Evolutionary conservation across 1,139 yeast species (phyloP).

Genomic region (Suhomyces guaymorum): DNA sequence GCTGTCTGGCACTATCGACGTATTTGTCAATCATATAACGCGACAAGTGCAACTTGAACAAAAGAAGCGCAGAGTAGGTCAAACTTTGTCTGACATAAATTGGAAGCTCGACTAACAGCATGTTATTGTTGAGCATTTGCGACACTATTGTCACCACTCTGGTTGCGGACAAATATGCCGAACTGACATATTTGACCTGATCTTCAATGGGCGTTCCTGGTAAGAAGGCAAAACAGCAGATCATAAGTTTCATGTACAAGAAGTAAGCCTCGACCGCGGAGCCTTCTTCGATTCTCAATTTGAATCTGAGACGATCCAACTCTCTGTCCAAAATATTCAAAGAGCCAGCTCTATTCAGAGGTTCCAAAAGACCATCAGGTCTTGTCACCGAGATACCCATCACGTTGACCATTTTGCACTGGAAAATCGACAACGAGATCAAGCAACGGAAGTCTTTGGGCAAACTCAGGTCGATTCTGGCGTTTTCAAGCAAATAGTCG

Average conservation of each 20-base stretch:
- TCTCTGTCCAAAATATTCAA: slow-evolving; percentile 76
- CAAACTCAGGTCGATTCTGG: slow-evolving; percentile 63
- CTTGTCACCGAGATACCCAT: slow-evolving; percentile 89
- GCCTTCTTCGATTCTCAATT: slow-evolving; percentile 61
- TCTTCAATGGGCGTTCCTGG: slow-evolving; percentile 91
- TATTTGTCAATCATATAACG: slow-evolving; percentile 74
- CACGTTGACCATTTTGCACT: slow-evolving; percentile 76
- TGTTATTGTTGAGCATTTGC: slow-evolving; percentile 57
- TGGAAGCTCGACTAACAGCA: slow-evolving; percentile 79
- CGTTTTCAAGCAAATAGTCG: slow-evolving; percentile 79
- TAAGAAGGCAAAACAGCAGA: slow-evolving; percentile 86
- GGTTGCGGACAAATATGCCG: slow-evolving; percentile 81
- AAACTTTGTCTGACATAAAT: slow-evolving; percentile 85
- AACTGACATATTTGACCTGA: slow-evolving; percentile 80
- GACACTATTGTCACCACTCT: slow-evolving; percentile 78
- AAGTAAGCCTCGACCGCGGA: slow-evolving; percentile 75
- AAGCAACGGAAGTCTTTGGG: slow-evolving; percentile 76
- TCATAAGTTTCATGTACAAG: slow-evolving; percentile 74
- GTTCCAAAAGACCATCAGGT: slow-evolving; percentile 88
- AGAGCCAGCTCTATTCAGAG: slow-evolving; percentile 79
- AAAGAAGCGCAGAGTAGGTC: slow-evolving; percentile 73
- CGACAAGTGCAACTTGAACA: slow-evolving; percentile 81
- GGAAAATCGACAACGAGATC: slow-evolving; percentile 75
- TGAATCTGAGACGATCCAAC: slow-evolving; percentile 66
- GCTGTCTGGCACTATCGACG: slow-evolving; percentile 87